phyloP scores from a whole-genome alignment of 2,329 filamentous ascomycete species.

The Phaeomoniella chlamydospora region DNA sequence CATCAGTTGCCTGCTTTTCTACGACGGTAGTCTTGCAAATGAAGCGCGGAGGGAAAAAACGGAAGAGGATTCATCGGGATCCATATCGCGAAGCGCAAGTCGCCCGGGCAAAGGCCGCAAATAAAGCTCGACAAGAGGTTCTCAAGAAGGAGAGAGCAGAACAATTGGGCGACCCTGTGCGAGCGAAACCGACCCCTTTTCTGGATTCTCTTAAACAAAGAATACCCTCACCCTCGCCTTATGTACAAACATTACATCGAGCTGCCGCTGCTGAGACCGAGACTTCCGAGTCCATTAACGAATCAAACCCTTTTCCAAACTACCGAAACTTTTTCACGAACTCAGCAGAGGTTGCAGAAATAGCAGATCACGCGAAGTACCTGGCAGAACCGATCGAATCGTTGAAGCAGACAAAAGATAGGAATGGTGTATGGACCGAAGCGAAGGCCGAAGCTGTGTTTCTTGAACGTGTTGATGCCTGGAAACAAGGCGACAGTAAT shows the following conservation, averaged over 20 bases:
- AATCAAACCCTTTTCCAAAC: constrained; percentile 4
- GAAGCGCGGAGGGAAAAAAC: constrained; percentile 9
- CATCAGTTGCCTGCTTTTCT: constrained; percentile 40
- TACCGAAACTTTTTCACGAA: constrained; percentile 66
- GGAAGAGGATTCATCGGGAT: constrained; percentile 49
- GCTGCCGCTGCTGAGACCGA: constrained; percentile 6
- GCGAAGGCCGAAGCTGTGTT: constrained; percentile 20
- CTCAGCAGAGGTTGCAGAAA: constrained; percentile 49
- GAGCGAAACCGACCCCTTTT: constrained; percentile 68
- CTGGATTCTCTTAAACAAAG: constrained; percentile 62
- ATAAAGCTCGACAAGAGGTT: constrained; percentile 58
- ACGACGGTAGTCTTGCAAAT: constrained; percentile 31
- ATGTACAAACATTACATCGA: constrained; percentile 9
- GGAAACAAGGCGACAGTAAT: constrained; percentile 45
- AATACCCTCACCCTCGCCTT: too few relatives aligned
- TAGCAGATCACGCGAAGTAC: constrained; percentile 52
- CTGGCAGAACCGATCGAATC: constrained; percentile 33
- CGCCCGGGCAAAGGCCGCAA: constrained; percentile 69
- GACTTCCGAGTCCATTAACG: too few relatives aligned
- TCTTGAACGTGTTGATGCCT: constrained; percentile 18
- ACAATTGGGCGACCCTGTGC: constrained; percentile 61
- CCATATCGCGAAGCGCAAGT: constrained; percentile 73
- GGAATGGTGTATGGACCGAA: constrained; percentile 24
- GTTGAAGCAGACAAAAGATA: constrained; percentile 11
- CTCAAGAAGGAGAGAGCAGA: constrained; percentile 51